Evolutionary conservation across 148 eudicot genomes (phyloP).

Genomic region (Polygonum maritimum): DNA sequence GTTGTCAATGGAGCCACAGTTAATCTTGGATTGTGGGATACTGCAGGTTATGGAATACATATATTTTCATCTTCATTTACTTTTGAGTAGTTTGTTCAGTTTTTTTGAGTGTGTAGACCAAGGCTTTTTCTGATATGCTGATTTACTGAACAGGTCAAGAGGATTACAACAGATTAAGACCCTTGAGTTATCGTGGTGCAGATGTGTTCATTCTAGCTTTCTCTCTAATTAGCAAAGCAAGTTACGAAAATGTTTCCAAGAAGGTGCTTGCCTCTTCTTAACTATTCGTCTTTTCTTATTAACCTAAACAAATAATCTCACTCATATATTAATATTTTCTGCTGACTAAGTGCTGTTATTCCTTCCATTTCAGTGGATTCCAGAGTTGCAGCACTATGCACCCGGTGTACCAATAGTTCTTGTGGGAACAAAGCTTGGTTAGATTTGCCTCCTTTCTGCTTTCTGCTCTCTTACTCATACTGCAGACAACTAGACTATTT

Average conservation of each 20-base stretch:
- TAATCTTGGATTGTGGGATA: conserved; percentile 93
- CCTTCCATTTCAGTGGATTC: conserved; percentile 71
- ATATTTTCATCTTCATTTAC: background rate
- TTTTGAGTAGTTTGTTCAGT: background rate
- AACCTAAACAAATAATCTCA: background rate
- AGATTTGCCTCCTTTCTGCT: conserved; percentile 19
- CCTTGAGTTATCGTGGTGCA: conserved; percentile 97
- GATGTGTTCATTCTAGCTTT: conserved; percentile 95
- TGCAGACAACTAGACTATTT: background rate
- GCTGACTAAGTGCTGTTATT: conserved; percentile 1
- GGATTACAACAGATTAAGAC: conserved; percentile 97
- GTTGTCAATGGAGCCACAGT: conserved; percentile 86
- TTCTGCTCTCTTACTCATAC: conserved; percentile 1
- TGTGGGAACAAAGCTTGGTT: conserved; percentile 97
- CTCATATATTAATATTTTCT: background rate
- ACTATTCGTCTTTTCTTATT: background rate
- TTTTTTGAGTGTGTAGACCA: background rate
- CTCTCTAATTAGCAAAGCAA: conserved; percentile 92
- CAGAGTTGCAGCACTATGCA: conserved; percentile 98
- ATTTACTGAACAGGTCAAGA: conserved; percentile 71
- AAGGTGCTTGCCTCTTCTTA: conserved; percentile 34
- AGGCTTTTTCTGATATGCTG: conserved; percentile 12
- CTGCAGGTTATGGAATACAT: conserved; percentile 52
- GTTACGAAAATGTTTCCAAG: conserved; percentile 94
- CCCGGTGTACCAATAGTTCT: conserved; percentile 97